Evolutionary conservation across 2,329 filamentous ascomycete genomes (phyloP).

Genomic region (Ascochyta lentis): DNA sequence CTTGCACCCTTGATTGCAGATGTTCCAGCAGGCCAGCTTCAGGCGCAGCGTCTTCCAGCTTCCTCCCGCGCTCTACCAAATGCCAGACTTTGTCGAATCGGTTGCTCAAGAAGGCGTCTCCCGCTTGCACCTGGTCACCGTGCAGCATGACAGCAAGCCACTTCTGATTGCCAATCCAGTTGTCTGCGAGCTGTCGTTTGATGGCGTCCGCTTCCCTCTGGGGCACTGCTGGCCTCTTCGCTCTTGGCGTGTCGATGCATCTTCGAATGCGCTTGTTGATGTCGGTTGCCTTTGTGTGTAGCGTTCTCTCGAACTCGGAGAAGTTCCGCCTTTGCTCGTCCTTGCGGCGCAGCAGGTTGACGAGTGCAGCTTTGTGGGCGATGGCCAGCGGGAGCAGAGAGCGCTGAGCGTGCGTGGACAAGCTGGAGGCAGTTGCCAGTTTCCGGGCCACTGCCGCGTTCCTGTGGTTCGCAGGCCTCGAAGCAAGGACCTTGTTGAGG

Average conservation of each 20-base stretch:
- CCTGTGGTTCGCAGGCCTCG: constrained; percentile 52
- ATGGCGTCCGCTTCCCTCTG: constrained; percentile 49
- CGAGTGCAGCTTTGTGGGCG: constrained; percentile 73
- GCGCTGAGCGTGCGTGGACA: constrained; percentile 42
- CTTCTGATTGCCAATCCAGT: constrained; percentile 79
- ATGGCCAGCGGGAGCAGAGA: constrained; percentile 70
- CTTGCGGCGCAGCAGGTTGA: constrained; percentile 65
- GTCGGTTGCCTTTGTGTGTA: constrained; percentile 68
- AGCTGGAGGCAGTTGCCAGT: constrained; percentile 54
- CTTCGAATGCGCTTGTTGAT: constrained; percentile 62
- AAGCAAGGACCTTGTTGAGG: constrained; percentile 70
- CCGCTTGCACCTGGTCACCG: constrained; percentile 65
- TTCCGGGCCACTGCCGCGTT: constrained; percentile 55
- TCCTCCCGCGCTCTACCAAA: constrained; percentile 65
- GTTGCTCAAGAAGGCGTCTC: constrained; percentile 69
- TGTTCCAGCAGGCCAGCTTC: constrained; percentile 69
- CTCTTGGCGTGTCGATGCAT: constrained; percentile 34
- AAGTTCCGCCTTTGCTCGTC: constrained; percentile 66
- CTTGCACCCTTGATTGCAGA: constrained; percentile 70
- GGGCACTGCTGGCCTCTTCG: constrained; percentile 38
- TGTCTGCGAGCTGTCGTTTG: constrained; percentile 68
- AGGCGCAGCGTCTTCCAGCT: constrained; percentile 63
- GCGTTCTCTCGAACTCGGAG: constrained; percentile 66
- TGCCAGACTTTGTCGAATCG: constrained; percentile 76
- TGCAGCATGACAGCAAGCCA: constrained; percentile 76